Conservation (phyloP, 768 basidiomycete species). For the Leccinum variicolor region DNA sequence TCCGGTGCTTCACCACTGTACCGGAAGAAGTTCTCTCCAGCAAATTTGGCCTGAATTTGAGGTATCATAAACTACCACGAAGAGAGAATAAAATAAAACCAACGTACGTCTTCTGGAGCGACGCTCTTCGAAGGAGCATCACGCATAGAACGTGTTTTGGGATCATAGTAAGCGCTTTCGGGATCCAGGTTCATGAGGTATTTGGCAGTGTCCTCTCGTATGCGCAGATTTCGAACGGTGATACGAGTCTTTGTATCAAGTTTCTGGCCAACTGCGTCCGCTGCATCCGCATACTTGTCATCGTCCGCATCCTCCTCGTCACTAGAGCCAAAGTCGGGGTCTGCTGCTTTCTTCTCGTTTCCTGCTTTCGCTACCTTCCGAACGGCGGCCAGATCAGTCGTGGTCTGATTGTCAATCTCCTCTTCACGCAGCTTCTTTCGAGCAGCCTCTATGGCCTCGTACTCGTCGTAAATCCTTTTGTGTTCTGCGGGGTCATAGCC, state of each 20-base stretch:
- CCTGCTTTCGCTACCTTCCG: slow-evolving; percentile 94
- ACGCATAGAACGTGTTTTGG: slow-evolving; percentile 99
- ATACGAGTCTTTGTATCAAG: slow-evolving; percentile 97
- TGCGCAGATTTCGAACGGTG: slow-evolving; percentile 96
- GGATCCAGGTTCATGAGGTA: slow-evolving; percentile 96
- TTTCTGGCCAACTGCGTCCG: slow-evolving; percentile 97
- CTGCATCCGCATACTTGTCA: slow-evolving; percentile 97
- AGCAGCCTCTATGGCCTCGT: slow-evolving; percentile 87
- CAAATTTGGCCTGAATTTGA: slow-evolving; percentile 68
- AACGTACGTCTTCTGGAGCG: slow-evolving; percentile 81
- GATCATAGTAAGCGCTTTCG: slow-evolving; percentile 96
- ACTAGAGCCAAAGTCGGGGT: slow-evolving; percentile 94
- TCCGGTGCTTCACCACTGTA: slow-evolving; percentile 90
- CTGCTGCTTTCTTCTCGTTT: slow-evolving; percentile 63
- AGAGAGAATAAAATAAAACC: background rate
- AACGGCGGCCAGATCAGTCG: slow-evolving; percentile 86
- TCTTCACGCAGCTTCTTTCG: slow-evolving; percentile 91
- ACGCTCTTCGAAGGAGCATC: slow-evolving; percentile 83
- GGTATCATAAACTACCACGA: slow-evolving; percentile 1
- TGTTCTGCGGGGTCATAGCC: slow-evolving; percentile 93
- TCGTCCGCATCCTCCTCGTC: slow-evolving; percentile 96
- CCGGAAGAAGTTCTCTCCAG: slow-evolving; percentile 95
- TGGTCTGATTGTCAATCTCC: slow-evolving; percentile 96
- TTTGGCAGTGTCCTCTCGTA: slow-evolving; percentile 98
- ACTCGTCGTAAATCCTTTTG: slow-evolving; percentile 86